Evolutionary conservation across 768 basidiomycete species (phyloP).

Genomic region (Leucocoprinus sp.): DNA sequence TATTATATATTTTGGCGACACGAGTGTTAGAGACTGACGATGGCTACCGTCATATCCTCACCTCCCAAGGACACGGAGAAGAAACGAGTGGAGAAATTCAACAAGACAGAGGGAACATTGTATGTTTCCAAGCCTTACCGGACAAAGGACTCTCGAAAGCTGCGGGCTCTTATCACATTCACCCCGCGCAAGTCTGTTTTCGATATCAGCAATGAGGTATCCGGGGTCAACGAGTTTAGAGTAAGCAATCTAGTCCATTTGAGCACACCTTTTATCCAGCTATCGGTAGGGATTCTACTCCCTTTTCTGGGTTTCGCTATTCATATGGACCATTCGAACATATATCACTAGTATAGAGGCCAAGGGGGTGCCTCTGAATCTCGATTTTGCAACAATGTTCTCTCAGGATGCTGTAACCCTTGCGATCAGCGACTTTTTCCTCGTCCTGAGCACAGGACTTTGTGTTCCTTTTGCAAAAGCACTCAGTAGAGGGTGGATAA

Average conservation of each 20-base stretch:
- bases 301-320: conserved; percentile 89
- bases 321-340: conserved; percentile 71
- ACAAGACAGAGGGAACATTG: conserved; percentile 56
- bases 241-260: conserved; percentile 27
- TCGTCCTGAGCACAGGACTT: conserved; percentile 66
- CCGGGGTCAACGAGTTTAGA: conserved; percentile 79
- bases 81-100: conserved; percentile 31
- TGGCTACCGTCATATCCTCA: conserved; percentile 12
- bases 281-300: conserved; percentile 80
- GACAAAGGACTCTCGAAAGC: conserved; percentile 63
- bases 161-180: conserved; percentile 81
- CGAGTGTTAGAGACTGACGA: background rate
- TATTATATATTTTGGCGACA: background rate
- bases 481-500: conserved; percentile 70
- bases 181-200: conserved; percentile 80
- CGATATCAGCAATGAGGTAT: conserved; percentile 69
- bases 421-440: conserved; percentile 74
- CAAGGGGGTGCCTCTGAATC: conserved; percentile 70
- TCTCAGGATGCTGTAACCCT: conserved; percentile 78
- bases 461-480: conserved; percentile 83
- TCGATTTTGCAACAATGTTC: conserved; percentile 80
- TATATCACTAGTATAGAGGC: conserved; percentile 71
- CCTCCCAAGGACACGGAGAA: conserved; percentile 16
- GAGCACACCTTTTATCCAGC: conserved; percentile 4
- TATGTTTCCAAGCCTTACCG: conserved; percentile 73